A percentile compares a stretch with the other conserved stretches of the same genome.
These are phyloP conservation scores for Boletus sp. DNA, from an alignment of 1,284 basidiomycete genomes.

Conservation along the genomic window DNA sequence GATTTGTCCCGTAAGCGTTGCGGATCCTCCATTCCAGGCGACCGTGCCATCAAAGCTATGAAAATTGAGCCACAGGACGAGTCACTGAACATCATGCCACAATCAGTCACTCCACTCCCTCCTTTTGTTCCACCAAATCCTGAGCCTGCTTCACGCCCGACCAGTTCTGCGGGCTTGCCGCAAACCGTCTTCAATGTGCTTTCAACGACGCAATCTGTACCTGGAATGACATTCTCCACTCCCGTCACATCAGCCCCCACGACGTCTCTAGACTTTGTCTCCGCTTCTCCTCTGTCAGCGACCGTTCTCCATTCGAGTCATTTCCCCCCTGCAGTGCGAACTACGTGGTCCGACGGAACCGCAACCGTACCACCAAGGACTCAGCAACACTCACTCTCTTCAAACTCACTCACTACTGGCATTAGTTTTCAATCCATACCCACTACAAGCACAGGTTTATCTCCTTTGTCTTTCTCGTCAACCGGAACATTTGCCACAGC, in stretches of 20 bases:
- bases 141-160: slow-evolving; percentile 40
- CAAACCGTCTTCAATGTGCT: slow-evolving; percentile 25
- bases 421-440: slow-evolving; percentile 36
- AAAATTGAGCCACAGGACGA: slow-evolving; percentile 70
- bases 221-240: slow-evolving; percentile 21
- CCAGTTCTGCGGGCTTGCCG: slow-evolving; percentile 38
- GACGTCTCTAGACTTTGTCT: slow-evolving; percentile 26
- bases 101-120: slow-evolving; percentile 22
- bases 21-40: slow-evolving; percentile 58
- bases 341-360: slow-evolving; percentile 31
- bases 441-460: slow-evolving; percentile 28
- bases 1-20: slow-evolving; percentile 58
- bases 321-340: slow-evolving; percentile 24
- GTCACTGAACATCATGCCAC: slow-evolving; percentile 28
- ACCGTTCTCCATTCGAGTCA: slow-evolving; percentile 20
- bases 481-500: slow-evolving; percentile 31
- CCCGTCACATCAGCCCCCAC: slow-evolving; percentile 18
- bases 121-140: slow-evolving; percentile 31
- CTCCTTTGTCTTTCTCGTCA: slow-evolving; percentile 31
- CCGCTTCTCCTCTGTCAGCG: slow-evolving; percentile 22
- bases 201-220: slow-evolving; percentile 25
- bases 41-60: slow-evolving; percentile 57
- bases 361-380: slow-evolving; percentile 26
- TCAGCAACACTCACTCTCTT: slow-evolving; percentile 36
- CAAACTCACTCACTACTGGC: slow-evolving; percentile 31